Base-by-base conservation (phyloP, 2,329 filamentous ascomycete species). In the Cadophora malorum region DNA sequence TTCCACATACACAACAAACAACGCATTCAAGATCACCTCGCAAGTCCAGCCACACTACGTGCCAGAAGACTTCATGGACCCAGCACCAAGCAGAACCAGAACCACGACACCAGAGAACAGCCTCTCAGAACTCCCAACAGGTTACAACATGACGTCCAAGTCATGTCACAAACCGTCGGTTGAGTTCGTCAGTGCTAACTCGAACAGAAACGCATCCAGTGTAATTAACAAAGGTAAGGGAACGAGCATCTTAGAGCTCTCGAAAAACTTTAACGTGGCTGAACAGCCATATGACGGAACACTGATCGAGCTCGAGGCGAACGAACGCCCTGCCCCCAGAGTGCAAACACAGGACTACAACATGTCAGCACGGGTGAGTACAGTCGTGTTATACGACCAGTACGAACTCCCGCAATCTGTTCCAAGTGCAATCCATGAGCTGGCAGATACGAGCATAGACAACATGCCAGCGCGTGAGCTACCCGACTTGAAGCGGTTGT, bases 171-270 rank as follows among this genome's bases (percentile, higher is more conserved):
- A 9, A 28, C 5, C 28, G 21, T 59, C 33, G 56, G 21, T 41
- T 14, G 56, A 45, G 35, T 25, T 59, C 56, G 56, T 41, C 33
- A 45, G 33, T 45, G 56, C 56, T 5, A 41, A 28, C 28, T 50
- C 45, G 8, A 14, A 21, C 25, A 50, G 25, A 9, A 21, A 14
- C 19, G 6, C 14, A 31, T n/a, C 19, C n/a, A 25, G 47, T 23
- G 41, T 21, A 19, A 14, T 41, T 16, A 35, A 14, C 41, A 23
- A 12, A 9, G 35, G 35, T 7, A 50, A 59, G 41, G 59, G 16
- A 33, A 31, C 21, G 59, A 62, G 41, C 16, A 41, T 35, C 59
- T 50, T 25, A 62, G 59, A 62, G 59, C 59, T 50, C 59, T 62
- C 59, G 12, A 41, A 41, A 14, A 31, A 23, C 21, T 45, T 45